phyloP scores from a whole-genome alignment of 108 stramenopile genomes.

The Skeletonema potamos region DNA sequence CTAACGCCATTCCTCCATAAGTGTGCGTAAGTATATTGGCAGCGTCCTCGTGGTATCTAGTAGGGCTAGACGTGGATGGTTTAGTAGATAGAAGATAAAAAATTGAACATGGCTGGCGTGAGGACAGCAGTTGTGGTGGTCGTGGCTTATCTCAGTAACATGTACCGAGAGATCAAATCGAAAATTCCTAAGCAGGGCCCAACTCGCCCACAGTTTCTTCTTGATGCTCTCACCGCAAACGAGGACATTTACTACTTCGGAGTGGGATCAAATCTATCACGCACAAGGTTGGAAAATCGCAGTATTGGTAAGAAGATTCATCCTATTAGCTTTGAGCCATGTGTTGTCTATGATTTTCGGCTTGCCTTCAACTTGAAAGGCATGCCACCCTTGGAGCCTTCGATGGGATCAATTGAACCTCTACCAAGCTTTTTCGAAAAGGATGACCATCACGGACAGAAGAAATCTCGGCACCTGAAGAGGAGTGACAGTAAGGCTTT shows the following conservation, averaged over 20 bases:
- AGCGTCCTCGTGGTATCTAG: too few species aligned
- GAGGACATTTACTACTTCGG: conserved; percentile 57
- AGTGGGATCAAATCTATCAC: conserved; percentile 54
- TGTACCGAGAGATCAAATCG: too few species aligned
- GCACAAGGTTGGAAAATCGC: conserved; percentile 48
- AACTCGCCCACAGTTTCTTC: conserved; percentile 27
- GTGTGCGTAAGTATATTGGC: too few species aligned
- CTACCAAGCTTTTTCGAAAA: not conserved
- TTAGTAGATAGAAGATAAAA: too few species aligned
- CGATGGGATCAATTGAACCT: conserved; percentile 57
- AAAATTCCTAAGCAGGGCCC: not conserved
- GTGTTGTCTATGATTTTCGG: conserved; percentile 40
- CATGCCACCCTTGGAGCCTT: conserved; percentile 60
- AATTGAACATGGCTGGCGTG: too few species aligned
- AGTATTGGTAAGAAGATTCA: conserved; percentile 48
- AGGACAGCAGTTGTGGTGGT: too few species aligned
- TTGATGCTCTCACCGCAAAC: conserved; percentile 24
- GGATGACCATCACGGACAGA: not conserved
- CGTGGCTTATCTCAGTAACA: too few species aligned
- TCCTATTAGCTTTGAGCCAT: conserved; percentile 34
- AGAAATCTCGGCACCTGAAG: not conserved
- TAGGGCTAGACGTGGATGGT: too few species aligned
- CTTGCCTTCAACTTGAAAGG: conserved; percentile 60
- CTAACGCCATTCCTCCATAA: too few species aligned
- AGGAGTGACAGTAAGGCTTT: conserved; percentile 21